Evolutionary conservation across 148 eudicot species (phyloP), one percentile per base, ranked within the genome.

Genomic region (Simmondsia chinensis): DNA sequence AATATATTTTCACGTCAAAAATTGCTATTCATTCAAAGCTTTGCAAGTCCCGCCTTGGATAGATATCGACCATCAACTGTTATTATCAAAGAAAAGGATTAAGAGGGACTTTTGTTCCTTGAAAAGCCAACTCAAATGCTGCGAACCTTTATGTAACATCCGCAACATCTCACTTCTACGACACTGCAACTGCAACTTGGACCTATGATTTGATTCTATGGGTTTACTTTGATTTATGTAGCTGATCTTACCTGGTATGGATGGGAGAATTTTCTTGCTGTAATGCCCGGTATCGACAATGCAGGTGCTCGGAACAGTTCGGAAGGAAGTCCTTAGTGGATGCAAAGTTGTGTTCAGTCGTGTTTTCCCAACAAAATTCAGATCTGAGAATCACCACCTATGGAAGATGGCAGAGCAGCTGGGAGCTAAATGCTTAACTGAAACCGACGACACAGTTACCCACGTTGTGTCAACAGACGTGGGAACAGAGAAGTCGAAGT

Each of bases 391-490:
- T 19, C 76, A 82, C 46, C 63, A 47, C n/a, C 30, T 65, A n/a
- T 82, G 96, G 96, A 79, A 57, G 56, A 66, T 73, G 70, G 96
- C 96, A 1, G 94, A 76, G 38, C 65, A 67, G 44, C 41, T 87
- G 54, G 96, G 96, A 29, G 96, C 96, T 3, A 69, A 53, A 14
- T 82, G 84, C 67, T 59, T 67, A 2, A 63, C 65, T 4, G 69
- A 79, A 29, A 14, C 67, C 0, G 84, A 77, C 30, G 35, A 61
- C 1, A 51, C 71, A 0, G 74, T 82, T 22, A 87, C 96, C 0
- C 94, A 87, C 33, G 80, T 87, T 7, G 79, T 87, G 10, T 79
- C 94, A 20, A 25, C 43, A 1, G 82, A 87, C 39, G 16, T 69
- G 1, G 79, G 77, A 21, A 87, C 87, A 0, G 82, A 87, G 20